Evolutionary conservation across 768 basidiomycete species (phyloP).

Genomic region (Trametes cubensis): DNA sequence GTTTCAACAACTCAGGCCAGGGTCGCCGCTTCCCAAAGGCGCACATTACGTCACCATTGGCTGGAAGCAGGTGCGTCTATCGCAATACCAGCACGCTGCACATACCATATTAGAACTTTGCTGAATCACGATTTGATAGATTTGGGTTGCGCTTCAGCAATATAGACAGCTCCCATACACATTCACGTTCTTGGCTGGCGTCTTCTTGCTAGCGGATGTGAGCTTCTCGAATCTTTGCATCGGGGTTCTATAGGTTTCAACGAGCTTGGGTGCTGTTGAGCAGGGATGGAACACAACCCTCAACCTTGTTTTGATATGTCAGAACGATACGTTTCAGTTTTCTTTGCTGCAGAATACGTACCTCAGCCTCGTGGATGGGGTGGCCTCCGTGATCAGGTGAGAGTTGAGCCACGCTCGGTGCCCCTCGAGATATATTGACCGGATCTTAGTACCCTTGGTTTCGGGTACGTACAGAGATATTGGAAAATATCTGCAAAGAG

Average conservation of each 20-base stretch:
- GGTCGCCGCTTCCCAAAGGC: constrained; percentile 75
- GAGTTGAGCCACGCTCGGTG: background rate
- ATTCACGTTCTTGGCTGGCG: constrained; percentile 75
- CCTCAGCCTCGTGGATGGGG: constrained; percentile 71
- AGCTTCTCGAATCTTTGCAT: constrained; percentile 25
- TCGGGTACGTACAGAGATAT: constrained; percentile 82
- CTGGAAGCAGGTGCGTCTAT: constrained; percentile 68
- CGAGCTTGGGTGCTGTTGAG: background rate
- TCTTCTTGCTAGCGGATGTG: constrained; percentile 78
- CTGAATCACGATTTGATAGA: constrained; percentile 42
- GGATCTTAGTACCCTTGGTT: constrained; percentile 59
- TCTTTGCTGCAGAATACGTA: constrained; percentile 84
- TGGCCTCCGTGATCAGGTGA: constrained; percentile 59
- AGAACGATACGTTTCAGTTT: constrained; percentile 80
- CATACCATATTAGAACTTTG: background rate
- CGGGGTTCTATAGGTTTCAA: no score
- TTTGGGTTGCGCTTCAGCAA: constrained; percentile 75
- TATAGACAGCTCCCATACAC: constrained; percentile 81
- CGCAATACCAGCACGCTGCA: constrained; percentile 9
- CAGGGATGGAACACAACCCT: constrained; percentile 82
- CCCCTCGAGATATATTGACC: no score
- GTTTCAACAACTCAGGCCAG: constrained; percentile 81
- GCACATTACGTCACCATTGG: constrained; percentile 80
- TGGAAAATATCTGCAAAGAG: constrained; percentile 80
- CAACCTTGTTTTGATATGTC: constrained; percentile 73